A percentile compares a stretch with the other conserved stretches of the same genome.
Evolutionary conservation across 1,284 basidiomycete genomes (phyloP).

Genomic region (Phellopilus nigrolimitatus): DNA sequence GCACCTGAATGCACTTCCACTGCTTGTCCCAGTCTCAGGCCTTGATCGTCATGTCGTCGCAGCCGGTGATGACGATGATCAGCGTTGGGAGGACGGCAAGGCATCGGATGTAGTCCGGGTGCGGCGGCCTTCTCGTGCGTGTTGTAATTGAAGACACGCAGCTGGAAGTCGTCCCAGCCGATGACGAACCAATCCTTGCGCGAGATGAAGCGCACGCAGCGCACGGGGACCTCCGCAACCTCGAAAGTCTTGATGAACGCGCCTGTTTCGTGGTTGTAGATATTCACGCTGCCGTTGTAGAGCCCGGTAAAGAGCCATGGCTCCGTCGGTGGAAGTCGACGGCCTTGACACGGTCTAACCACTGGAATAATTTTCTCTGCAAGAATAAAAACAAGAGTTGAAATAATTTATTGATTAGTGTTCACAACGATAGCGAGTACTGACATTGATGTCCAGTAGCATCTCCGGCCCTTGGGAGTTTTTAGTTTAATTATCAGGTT

Average conservation of each 20-base stretch:
- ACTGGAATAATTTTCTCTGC: slow-evolving; percentile 87
- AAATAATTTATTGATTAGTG: no score
- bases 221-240: slow-evolving; percentile 95
- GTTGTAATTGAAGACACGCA: no score
- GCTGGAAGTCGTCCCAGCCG: slow-evolving; percentile 97
- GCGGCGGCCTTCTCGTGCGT: no score
- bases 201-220: slow-evolving; percentile 93
- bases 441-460: slow-evolving; percentile 18
- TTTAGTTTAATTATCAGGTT: no score
- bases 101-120: slow-evolving; percentile 98
- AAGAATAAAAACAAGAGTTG: no score
- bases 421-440: no score
- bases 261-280: slow-evolving; percentile 96
- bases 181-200: slow-evolving; percentile 98
- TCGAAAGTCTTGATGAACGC: slow-evolving; percentile 95
- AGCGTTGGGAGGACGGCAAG: slow-evolving; percentile 93
- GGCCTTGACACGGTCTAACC: slow-evolving; percentile 96
- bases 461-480: no score
- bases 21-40: slow-evolving; percentile 99
- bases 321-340: slow-evolving; percentile 98
- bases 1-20: slow-evolving; percentile 96
- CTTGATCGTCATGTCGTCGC: slow-evolving; percentile 99
- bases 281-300: slow-evolving; percentile 95
- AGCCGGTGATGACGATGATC: slow-evolving; percentile 90
- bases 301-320: slow-evolving; percentile 84